Conservation (phyloP, 1,284 basidiomycete genomes). For the Pyrrhoderma noxium region DNA sequence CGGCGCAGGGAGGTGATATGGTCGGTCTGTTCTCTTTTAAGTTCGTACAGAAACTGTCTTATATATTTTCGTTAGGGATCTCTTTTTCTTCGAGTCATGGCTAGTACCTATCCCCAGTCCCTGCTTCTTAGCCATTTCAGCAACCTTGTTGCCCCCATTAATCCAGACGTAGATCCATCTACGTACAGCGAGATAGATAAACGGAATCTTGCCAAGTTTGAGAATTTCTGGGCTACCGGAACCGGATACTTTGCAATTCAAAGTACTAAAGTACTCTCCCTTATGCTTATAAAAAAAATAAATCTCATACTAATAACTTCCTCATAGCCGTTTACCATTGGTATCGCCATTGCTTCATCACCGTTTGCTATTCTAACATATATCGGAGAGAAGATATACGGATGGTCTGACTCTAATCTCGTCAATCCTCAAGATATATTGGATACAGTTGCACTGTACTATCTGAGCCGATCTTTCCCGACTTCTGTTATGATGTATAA, state of each 20-base stretch:
- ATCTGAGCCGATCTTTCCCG: constrained; percentile 19
- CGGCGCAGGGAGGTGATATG: constrained; percentile 23
- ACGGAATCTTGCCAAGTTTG: not conserved
- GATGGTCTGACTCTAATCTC: constrained; percentile 21
- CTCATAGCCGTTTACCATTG: constrained; percentile 22
- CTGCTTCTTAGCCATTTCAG: constrained; percentile 21
- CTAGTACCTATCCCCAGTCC: constrained; percentile 16
- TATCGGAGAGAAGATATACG: constrained; percentile 23
- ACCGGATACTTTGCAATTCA: constrained; percentile 18
- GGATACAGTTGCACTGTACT: constrained; percentile 22
- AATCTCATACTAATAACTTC: not conserved
- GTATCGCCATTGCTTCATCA: constrained; percentile 20
- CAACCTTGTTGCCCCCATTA: constrained; percentile 17
- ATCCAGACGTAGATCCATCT: not conserved
- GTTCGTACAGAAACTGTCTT: not conserved
- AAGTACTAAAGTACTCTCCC: constrained; percentile 18
- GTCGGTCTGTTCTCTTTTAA: constrained; percentile 12
- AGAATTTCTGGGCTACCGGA: not conserved
- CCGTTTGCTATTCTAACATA: constrained; percentile 21
- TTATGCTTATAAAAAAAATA: not conserved
- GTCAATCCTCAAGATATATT: constrained; percentile 19
- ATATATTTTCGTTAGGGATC: constrained; percentile 13
- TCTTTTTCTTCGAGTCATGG: constrained; percentile 19
- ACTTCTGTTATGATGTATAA: constrained; percentile 23
- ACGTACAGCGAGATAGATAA: constrained; percentile 12